Evolutionary conservation across 768 basidiomycete species (phyloP).

Genomic region (Auricularia sp.): DNA sequence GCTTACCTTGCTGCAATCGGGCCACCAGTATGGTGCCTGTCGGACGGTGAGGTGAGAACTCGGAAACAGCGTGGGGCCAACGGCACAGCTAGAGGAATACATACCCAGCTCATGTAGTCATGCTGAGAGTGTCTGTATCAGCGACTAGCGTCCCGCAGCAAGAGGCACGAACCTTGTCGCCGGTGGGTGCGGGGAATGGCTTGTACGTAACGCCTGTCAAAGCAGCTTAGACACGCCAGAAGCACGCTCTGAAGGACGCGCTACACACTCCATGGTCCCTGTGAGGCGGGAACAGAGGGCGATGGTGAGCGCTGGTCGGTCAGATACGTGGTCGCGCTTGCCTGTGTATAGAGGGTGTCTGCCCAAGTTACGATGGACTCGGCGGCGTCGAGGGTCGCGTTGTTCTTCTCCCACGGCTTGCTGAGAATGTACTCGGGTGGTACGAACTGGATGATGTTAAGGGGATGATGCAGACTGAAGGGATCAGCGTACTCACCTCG

Average conservation of each 20-base stretch:
- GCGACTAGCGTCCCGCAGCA: neutral
- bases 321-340: neutral
- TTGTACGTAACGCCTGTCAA: neutral
- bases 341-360: neutral
- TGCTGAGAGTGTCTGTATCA: neutral
- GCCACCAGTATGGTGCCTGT: conserved; percentile 28
- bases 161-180: neutral
- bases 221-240: neutral
- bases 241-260: conserved; percentile 33
- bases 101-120: neutral
- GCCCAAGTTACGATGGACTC: neutral
- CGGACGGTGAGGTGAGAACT: neutral
- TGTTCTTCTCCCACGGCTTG: conserved; percentile 2
- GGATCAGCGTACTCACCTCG: neutral
- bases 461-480: neutral
- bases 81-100: neutral
- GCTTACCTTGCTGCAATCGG: conserved; percentile 35
- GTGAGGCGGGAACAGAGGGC: neutral
- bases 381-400: neutral
- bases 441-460: neutral
- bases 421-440: neutral
- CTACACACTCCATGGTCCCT: conserved; percentile 53
- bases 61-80: neutral
- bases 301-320: neutral
- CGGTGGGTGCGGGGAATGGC: neutral